These are phyloP conservation scores for Aspergillus asperescens DNA, from an alignment of 495 filamentous ascomycete genomes.

Conservation along the genomic window DNA sequence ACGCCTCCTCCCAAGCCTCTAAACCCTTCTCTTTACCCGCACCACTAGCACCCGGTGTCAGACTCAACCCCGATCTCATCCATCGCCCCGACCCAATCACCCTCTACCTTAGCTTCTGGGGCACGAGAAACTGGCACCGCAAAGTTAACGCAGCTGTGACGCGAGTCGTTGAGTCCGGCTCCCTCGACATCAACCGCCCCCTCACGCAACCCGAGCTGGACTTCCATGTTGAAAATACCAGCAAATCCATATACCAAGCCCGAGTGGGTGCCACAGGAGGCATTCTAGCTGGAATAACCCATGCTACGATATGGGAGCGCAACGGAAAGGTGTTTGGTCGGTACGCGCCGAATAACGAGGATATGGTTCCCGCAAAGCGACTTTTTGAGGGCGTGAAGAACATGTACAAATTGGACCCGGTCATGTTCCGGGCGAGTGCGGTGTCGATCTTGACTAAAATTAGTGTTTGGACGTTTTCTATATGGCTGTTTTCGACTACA, in stretches of 20 bases:
- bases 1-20: too few relatives aligned
- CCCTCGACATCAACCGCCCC: conserved; percentile 21
- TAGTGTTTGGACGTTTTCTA: background rate
- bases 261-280: conserved; percentile 9
- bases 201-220: conserved; percentile 37
- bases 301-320: conserved; percentile 6
- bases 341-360: background rate
- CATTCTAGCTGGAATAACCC: conserved; percentile 10
- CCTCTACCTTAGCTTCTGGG: conserved; percentile 29
- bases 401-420: background rate
- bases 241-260: conserved; percentile 19
- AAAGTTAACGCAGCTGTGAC: conserved; percentile 8
- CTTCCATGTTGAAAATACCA: conserved; percentile 23
- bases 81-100: conserved; percentile 23
- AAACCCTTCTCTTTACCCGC: background rate
- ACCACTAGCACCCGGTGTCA: background rate
- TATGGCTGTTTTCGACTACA: conserved; percentile 21
- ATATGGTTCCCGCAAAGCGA: background rate
- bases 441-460: background rate
- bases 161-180: conserved; percentile 18
- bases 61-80: conserved; percentile 6
- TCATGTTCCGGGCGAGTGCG: background rate
- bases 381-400: background rate
- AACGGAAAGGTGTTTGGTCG: conserved; percentile 8
- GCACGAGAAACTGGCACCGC: conserved; percentile 18